phyloP scores from a whole-genome alignment of 2,329 filamentous ascomycete species.

The Trichoderma harzianum region DNA sequence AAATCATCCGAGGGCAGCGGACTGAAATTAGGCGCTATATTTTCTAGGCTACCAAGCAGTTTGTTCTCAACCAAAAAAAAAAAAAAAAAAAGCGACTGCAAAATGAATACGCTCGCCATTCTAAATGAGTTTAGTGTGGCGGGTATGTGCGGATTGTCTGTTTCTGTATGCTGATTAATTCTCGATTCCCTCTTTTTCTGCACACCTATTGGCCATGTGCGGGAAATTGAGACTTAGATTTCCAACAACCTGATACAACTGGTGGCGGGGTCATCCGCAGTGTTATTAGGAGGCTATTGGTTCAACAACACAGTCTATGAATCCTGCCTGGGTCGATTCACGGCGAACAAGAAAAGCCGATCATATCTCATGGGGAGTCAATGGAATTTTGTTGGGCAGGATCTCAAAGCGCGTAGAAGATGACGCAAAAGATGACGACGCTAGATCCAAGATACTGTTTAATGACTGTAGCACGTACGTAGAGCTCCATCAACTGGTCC shows the following conservation, averaged over 20 bases:
- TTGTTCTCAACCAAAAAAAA: no score
- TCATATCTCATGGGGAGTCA: no score
- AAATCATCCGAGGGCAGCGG: no score
- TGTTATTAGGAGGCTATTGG: not conserved
- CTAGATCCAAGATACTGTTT: not conserved
- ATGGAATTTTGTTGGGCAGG: no score
- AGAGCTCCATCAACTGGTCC: not conserved
- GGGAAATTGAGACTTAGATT: not conserved
- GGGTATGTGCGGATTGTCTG: no score
- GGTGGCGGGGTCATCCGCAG: not conserved
- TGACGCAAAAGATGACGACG: not conserved
- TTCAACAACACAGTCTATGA: not conserved
- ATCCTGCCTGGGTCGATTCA: not conserved
- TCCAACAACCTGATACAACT: not conserved
- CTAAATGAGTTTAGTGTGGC: not conserved
- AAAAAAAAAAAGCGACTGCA: no score
- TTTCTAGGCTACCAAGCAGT: no score
- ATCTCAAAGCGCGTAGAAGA: not conserved
- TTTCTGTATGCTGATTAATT: no score
- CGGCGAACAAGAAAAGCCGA: not conserved
- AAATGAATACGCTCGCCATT: not conserved
- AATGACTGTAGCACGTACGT: no score
- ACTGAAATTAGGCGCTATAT: no score
- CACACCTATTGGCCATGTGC: no score
- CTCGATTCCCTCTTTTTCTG: no score